Conservation (phyloP, 1,139 yeast species). For the Pneumocystis sp. region DNA sequence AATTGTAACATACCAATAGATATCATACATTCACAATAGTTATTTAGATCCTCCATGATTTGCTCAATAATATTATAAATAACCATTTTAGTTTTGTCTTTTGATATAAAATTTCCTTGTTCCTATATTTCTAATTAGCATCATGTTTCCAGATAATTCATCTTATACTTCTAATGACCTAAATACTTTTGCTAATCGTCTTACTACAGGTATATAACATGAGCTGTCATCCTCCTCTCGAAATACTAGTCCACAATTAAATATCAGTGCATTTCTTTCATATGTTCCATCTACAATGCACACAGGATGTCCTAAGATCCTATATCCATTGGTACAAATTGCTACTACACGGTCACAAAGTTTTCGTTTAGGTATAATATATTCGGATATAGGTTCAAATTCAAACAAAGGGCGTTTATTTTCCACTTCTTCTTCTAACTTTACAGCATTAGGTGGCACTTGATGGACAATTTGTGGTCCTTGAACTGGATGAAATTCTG, state of each 20-base stretch:
- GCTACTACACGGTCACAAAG: constrained; percentile 71
- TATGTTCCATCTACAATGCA: constrained; percentile 60
- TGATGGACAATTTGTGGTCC: constrained; percentile 91
- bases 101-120: constrained; percentile 37
- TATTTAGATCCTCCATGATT: constrained; percentile 79
- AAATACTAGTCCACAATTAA: constrained; percentile 85
- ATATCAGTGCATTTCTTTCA: constrained; percentile 79
- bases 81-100: constrained; percentile 27
- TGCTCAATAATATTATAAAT: constrained; percentile 75
- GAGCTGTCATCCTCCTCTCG: constrained; percentile 66
- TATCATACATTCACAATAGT: constrained; percentile 87
- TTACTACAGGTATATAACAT: constrained; percentile 74
- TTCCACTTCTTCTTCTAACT: constrained; percentile 27
- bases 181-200: constrained; percentile 77
- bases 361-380: constrained; percentile 84
- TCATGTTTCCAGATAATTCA: constrained; percentile 22
- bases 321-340: constrained; percentile 51
- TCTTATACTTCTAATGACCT: constrained; percentile 82
- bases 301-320: constrained; percentile 85
- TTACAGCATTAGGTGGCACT: constrained; percentile 57
- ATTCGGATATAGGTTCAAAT: constrained; percentile 76
- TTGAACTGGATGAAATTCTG: constrained; percentile 87
- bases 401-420: constrained; percentile 41
- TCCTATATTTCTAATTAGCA: neutral
- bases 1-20: constrained; percentile 34